Conservation (phyloP, 495 filamentous ascomycete species). For the Lophiostoma macrostomum region DNA sequence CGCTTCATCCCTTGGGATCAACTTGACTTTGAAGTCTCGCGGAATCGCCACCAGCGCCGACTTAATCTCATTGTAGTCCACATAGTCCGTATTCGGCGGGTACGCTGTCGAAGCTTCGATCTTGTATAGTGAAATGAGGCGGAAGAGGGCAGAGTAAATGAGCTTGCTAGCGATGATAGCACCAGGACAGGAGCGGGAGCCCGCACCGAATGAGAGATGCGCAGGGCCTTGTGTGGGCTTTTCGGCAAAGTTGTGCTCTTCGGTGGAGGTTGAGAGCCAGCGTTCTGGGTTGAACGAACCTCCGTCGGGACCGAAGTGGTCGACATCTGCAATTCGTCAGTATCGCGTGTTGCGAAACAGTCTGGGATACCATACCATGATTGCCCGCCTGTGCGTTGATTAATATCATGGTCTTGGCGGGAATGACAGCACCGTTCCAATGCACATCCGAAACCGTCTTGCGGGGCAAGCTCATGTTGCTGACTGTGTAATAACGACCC, state of each 20-base stretch:
- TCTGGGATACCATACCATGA: conserved; percentile 46
- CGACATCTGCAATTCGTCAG: conserved; percentile 41
- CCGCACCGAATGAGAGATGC: conserved; percentile 55
- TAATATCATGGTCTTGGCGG: conserved; percentile 53
- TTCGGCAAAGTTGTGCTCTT: conserved; percentile 43
- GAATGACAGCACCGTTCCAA: conserved; percentile 56
- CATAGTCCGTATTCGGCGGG: conserved; percentile 56
- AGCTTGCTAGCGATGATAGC: conserved; percentile 51
- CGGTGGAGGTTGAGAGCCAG: conserved; percentile 43
- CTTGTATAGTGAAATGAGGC: conserved; percentile 49
- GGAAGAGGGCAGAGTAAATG: conserved; percentile 50
- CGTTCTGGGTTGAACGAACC: conserved; percentile 53
- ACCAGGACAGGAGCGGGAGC: conserved; percentile 53
- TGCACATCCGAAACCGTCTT: conserved; percentile 52
- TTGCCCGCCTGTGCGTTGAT: conserved; percentile 59
- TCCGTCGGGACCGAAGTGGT: conserved; percentile 52
- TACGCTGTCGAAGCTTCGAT: conserved; percentile 49
- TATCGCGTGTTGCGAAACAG: not conserved
- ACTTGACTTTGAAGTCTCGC: conserved; percentile 50
- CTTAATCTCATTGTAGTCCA: conserved; percentile 58
- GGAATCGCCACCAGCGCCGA: conserved; percentile 56
- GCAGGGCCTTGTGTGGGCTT: conserved; percentile 39
- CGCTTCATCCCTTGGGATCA: conserved; percentile 47
- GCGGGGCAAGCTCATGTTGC: conserved; percentile 52
- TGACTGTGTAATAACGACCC: conserved; percentile 54